Evolutionary conservation across 106 monocot species (phyloP), one percentile per base, ranked within the genome.

Genomic region (Posidonia australis): DNA sequence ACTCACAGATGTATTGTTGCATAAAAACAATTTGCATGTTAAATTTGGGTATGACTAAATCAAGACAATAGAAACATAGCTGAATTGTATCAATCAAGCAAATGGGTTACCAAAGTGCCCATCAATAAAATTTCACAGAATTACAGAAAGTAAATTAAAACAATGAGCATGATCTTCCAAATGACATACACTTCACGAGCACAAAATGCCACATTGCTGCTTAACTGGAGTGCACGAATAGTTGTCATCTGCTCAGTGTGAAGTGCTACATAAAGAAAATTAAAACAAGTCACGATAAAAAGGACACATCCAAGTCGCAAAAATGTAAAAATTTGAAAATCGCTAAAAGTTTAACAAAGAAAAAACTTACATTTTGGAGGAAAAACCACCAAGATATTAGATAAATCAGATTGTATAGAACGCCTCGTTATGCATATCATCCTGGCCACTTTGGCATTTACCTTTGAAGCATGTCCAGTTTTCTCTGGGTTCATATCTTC

Each of bases 351-450:
- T 2, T 36, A 7, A n/a, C n/a, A n/a, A n/a, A n/a, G 5, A 36
- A 36, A 31, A 25, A 53, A 58, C 76, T 83, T 75, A 91, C 91
- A 91, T 86, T 74, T 84, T 9, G 91, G 91, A 43, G 91, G 91
- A 68, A 91, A 91, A 62, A 82, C 62, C 24, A 84, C 66, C 21
- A 91, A 68, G 73, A 86, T 43, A 70, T 86, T 91, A 62, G 83
- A 83, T 46, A 74, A 75, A 77, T 79, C 78, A 20, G 55, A 31
- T 44, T 77, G 61, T 62, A 91, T 52, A 46, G 86, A 77, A 30
- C 71, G 44, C 63, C 28, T 77, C 14, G 77, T 79, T 77, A 83
- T 79, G 64, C 81, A 86, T 24, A 91, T 30, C 72, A 81, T 86
- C 73, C 80, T 81, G 36, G 79, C 86, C 78, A 84, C 83, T 55